Evolutionary conservation across 306 rosid species (phyloP).

Genomic region (Sicyos baderoa): DNA sequence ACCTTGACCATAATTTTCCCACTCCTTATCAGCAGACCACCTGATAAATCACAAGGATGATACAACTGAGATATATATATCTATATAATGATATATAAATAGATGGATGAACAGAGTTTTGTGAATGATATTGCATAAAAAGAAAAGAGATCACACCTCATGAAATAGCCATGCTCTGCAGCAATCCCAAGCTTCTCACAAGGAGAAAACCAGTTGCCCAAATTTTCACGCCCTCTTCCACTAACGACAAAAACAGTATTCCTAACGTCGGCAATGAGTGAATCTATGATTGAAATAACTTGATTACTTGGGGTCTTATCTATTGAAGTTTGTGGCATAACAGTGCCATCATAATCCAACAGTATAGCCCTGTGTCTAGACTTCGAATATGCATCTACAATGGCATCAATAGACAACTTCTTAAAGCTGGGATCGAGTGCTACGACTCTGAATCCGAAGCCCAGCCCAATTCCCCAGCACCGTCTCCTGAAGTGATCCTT

Average conservation of each 20-base stretch:
- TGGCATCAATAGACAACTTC: slow-evolving; percentile 40
- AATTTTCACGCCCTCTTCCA: slow-evolving; percentile 45
- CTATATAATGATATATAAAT: not conserved
- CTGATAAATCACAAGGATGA: slow-evolving; percentile 23
- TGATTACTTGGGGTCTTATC: slow-evolving; percentile 38
- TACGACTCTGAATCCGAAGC: slow-evolving; percentile 56
- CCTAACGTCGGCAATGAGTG: slow-evolving; percentile 35
- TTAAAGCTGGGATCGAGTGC: slow-evolving; percentile 54
- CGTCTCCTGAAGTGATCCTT: slow-evolving; percentile 54
- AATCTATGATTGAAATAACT: slow-evolving; percentile 36
- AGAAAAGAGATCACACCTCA: slow-evolving; percentile 31
- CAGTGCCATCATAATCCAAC: slow-evolving; percentile 55
- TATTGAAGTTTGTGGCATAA: slow-evolving; percentile 50
- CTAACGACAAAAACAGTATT: slow-evolving; percentile 50
- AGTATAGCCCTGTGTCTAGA: slow-evolving; percentile 47
- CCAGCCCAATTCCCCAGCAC: slow-evolving; percentile 59
- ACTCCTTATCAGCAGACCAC: slow-evolving; percentile 46
- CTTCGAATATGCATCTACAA: slow-evolving; percentile 37
- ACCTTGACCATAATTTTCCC: slow-evolving; percentile 48
- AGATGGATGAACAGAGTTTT: not conserved
- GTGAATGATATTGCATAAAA: not conserved
- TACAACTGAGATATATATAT: not conserved
- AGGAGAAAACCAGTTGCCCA: slow-evolving; percentile 48
- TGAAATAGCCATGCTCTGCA: slow-evolving; percentile 50
- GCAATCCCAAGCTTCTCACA: slow-evolving; percentile 50